phyloP scores from a whole-genome alignment of 768 basidiomycete species.

The Xerocomellus amylosporus region DNA sequence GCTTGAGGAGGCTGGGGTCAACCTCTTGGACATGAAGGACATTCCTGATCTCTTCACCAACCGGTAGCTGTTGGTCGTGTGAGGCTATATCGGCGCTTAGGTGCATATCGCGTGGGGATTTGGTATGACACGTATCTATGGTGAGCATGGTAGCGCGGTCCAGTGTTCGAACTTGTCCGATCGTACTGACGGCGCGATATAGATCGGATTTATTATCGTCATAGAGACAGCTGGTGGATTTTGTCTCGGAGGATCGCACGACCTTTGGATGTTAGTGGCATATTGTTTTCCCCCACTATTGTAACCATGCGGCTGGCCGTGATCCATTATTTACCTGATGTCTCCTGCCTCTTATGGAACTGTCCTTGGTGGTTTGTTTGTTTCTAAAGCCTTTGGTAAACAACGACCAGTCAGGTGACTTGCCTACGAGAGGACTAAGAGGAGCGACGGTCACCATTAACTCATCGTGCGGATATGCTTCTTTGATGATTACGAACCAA shows the following conservation, averaged over 20 bases:
- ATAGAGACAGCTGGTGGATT: not conserved
- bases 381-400: conserved; percentile 13
- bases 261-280: not conserved
- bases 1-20: conserved; percentile 66
- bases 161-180: not conserved
- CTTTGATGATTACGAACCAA: conserved; percentile 10
- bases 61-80: conserved; percentile 36
- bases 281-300: not conserved
- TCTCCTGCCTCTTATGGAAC: not conserved
- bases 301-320: not conserved
- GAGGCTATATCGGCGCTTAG: not conserved
- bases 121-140: not conserved
- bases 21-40: conserved; percentile 65
- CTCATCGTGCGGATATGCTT: not conserved
- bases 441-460: not conserved
- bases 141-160: conserved; percentile 8
- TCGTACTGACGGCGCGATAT: not conserved
- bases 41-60: conserved; percentile 56
- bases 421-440: no score
- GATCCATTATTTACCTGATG: not conserved
- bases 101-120: not conserved
- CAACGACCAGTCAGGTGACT: conserved; percentile 6
- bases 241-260: not conserved
- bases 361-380: conserved; percentile 8
- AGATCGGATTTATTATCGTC: not conserved